phyloP scores from a whole-genome alignment of 164 flowering plant genomes.

The Vitis amurensis region DNA sequence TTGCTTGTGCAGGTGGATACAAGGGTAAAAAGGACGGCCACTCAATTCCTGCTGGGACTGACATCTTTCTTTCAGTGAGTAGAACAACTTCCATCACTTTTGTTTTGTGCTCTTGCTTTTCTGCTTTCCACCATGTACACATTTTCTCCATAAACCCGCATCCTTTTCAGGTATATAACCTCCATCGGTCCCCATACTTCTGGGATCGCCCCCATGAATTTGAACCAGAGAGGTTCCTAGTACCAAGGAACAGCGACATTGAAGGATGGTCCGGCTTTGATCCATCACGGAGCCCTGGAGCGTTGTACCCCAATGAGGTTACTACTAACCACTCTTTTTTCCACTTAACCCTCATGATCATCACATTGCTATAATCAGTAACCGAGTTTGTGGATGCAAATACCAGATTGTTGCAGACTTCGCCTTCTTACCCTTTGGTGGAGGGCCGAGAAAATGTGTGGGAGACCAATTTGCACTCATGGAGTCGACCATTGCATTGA shows the following conservation, averaged over 20 bases:
- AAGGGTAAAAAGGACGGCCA: conserved; percentile 83
- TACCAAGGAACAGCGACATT: conserved; percentile 41
- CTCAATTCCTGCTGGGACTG: conserved; percentile 84
- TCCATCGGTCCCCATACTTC: conserved; percentile 89
- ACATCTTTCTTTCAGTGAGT: conserved; percentile 90
- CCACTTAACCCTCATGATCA: too few species aligned
- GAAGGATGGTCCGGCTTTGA: conserved; percentile 96
- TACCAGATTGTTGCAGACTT: conserved; percentile 82
- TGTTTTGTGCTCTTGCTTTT: neutral
- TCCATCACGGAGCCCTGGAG: conserved; percentile 92
- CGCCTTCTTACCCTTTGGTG: conserved; percentile 94
- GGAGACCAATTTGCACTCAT: conserved; percentile 98
- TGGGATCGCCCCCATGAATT: conserved; percentile 87
- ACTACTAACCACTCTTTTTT: neutral
- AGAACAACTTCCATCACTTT: neutral
- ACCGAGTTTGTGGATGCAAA: conserved; percentile 1
- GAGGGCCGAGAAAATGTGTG: conserved; percentile 95
- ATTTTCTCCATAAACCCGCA: neutral
- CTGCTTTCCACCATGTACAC: neutral
- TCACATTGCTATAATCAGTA: too few species aligned
- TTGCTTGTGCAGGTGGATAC: conserved; percentile 70
- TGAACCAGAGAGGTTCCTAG: conserved; percentile 87
- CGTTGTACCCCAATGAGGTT: conserved; percentile 97
- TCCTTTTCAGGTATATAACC: conserved; percentile 76
- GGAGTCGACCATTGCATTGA: conserved; percentile 89